A percentile compares a stretch with the other conserved stretches of the same genome.
phyloP scores from a whole-genome alignment of 2,329 filamentous ascomycete species.

The Xylariaceae sp. region DNA sequence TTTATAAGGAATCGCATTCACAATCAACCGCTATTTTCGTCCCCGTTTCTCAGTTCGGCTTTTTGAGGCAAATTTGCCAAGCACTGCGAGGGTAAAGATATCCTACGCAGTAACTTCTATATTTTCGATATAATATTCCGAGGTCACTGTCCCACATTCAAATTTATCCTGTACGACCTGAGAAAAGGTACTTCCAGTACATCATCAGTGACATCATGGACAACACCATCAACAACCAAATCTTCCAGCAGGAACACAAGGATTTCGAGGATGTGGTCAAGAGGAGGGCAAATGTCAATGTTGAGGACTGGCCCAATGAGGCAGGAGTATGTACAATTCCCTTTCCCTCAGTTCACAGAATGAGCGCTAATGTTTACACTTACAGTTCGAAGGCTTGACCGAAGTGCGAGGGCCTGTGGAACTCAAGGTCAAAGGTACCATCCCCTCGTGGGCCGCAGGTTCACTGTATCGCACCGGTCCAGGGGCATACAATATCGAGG shows the following conservation, averaged over 20 bases:
- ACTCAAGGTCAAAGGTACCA: constrained; percentile 57
- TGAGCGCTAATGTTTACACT: no score
- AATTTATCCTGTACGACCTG: no score
- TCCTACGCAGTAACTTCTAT: no score
- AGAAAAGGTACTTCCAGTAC: no score
- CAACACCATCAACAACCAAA: not conserved
- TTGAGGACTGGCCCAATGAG: constrained; percentile 46
- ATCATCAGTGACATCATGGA: not conserved
- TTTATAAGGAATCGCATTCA: no score
- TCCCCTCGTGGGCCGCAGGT: constrained; percentile 67
- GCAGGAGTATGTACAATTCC: constrained; percentile 37
- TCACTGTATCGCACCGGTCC: constrained; percentile 70
- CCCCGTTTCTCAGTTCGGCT: no score
- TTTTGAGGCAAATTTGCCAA: no score
- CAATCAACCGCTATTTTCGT: no score
- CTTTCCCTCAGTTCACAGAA: no score
- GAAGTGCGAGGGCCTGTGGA: constrained; percentile 62
- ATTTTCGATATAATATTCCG: no score
- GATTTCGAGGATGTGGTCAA: constrained; percentile 23
- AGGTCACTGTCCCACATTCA: no score
- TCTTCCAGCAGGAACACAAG: constrained; percentile 12
- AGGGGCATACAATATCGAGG: constrained; percentile 56
- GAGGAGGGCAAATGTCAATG: constrained; percentile 15
- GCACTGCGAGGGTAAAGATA: no score
- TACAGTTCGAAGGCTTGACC: constrained; percentile 61